A percentile compares a stretch with the other conserved stretches of the same genome.
phyloP scores from a whole-genome alignment of 2,329 filamentous ascomycete species.

The Macrophomina phaseolina region DNA sequence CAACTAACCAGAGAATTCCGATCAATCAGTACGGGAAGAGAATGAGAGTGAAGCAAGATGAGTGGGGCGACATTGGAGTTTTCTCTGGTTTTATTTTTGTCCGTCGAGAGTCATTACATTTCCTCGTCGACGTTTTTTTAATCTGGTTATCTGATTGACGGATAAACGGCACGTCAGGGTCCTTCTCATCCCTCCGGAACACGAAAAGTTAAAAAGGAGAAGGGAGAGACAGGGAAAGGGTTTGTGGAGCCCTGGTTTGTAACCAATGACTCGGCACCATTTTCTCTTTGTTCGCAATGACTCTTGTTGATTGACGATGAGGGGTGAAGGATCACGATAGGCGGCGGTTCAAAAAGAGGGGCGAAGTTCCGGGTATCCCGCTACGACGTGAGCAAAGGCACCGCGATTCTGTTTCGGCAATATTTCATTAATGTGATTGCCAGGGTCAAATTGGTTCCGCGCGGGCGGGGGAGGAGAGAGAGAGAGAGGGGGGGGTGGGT shows the following conservation, averaged over 20 bases:
- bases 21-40: neutral
- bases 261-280: neutral
- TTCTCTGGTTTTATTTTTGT: neutral
- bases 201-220: neutral
- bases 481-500: too few relatives aligned
- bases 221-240: neutral
- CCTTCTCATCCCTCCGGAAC: neutral
- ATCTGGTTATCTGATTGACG: neutral
- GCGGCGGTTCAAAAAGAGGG: neutral
- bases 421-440: too few relatives aligned
- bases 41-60: neutral
- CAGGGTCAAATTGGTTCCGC: too few relatives aligned
- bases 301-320: neutral
- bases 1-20: neutral
- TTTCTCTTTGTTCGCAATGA: neutral
- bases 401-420: neutral
- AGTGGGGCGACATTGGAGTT: neutral
- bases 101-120: neutral
- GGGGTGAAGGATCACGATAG: neutral
- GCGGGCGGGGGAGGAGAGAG: too few relatives aligned
- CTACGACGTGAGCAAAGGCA: neutral
- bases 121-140: too few relatives aligned
- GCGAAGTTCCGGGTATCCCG: neutral
- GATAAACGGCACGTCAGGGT: neutral
- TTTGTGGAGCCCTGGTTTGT: neutral